Base-by-base conservation (phyloP, 2,329 filamentous ascomycete species). In the Xylariaceae sp. region DNA sequence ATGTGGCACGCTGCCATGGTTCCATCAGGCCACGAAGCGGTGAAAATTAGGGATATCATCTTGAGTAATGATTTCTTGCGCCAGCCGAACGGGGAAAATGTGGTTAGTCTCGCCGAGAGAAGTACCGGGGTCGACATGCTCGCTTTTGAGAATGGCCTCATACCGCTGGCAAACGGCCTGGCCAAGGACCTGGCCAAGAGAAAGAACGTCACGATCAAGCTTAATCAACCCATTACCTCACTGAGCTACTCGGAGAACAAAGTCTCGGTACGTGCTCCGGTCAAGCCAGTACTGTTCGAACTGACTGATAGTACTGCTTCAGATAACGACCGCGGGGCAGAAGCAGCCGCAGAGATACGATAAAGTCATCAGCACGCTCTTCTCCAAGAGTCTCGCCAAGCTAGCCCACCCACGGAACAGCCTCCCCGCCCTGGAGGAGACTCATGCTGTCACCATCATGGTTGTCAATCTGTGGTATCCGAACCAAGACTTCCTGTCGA, bases 381-480 rank as follows among this genome's bases (percentile, higher is more conserved):
- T 67, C 29, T 66, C 65, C 38, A 60, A 67, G 23, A 47, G 61
- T 2, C 63, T 75, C 12, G 57, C 61, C 31, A 38, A 48, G 17
- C 42, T 66, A 19, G 58, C 62, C 3, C 17, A 45, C 31, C 52
- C 50, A 3, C 39, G 45, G 14, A 45, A 50, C 27, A 42, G 52
- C 5, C 61, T 79, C 5, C 65, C 68, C 5, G 55, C 65, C 19
- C 66, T 83, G 9, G 53, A 56, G 13, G 53, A 70, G 27, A 72
- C 75, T 12, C 70, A 75, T 33, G 75, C 80, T 22, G 83, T 90
- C 19, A 89, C 80, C 19, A 88, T 95, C 46, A 89, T 89, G 79
- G 84, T 89, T 3, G 83, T 98, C 40, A 95, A 94, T 60, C 68
- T 98, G 30, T 95, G 82, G 70, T 98, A 82, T 57, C 65, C 70